These are phyloP conservation scores for Trichoderma polysporum DNA, from an alignment of 2,329 filamentous ascomycete species.

Conservation along the genomic window DNA sequence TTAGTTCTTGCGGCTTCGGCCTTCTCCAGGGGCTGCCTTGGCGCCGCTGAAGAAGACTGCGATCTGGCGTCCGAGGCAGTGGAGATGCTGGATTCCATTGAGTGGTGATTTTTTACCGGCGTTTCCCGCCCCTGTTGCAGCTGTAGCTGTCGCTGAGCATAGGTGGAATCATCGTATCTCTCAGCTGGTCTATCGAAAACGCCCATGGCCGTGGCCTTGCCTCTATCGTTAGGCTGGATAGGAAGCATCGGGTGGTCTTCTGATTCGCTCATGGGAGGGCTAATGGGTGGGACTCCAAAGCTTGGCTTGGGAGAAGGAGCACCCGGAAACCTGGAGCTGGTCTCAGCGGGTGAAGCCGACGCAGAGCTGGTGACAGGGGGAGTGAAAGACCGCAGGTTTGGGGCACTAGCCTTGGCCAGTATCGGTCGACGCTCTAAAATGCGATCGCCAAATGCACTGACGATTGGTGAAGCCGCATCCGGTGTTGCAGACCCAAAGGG, in stretches of 20 bases:
- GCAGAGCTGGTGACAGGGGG: constrained; percentile 41
- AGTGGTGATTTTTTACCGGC: constrained; percentile 47
- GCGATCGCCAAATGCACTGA: constrained; percentile 46
- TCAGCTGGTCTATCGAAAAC: constrained; percentile 68
- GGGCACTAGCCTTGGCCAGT: constrained; percentile 61
- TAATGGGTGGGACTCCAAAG: constrained; percentile 42
- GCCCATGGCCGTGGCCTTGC: constrained; percentile 72
- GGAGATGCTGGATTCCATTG: constrained; percentile 48
- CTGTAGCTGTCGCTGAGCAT: constrained; percentile 76
- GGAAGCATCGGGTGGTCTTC: constrained; percentile 65
- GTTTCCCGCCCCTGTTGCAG: constrained; percentile 74
- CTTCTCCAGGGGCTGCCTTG: constrained; percentile 38
- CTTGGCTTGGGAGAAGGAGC: constrained; percentile 34
- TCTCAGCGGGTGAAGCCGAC: constrained; percentile 30
- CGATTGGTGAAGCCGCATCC: constrained; percentile 50
- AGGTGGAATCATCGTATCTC: constrained; percentile 82
- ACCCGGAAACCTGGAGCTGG: constrained; percentile 38
- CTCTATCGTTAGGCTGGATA: constrained; percentile 72
- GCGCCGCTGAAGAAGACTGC: constrained; percentile 47
- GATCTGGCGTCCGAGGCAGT: constrained; percentile 41
- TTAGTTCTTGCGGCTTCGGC: constrained; percentile 31
- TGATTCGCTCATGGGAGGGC: constrained; percentile 64
- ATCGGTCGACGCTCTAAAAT: constrained; percentile 47
- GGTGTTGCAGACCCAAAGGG: constrained; percentile 51
- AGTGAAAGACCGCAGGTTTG: constrained; percentile 63